phyloP scores from a whole-genome alignment of 345 rosid genomes.

The Pugionium dolabratum region DNA sequence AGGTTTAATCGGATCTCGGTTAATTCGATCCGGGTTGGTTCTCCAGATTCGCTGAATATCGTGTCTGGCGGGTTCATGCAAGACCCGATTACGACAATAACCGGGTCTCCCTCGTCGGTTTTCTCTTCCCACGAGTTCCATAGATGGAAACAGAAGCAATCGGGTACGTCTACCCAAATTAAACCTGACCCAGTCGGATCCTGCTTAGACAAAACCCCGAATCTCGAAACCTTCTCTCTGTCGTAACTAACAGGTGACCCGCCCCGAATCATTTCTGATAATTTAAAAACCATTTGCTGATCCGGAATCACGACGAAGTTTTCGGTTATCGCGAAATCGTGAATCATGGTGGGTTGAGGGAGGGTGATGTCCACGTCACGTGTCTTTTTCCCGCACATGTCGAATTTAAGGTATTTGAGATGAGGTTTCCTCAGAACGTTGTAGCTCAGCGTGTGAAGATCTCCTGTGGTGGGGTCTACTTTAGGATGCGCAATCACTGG shows the following conservation, averaged over 20 bases:
- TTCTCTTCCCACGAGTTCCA: slow-evolving; percentile 84
- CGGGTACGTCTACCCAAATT: slow-evolving; percentile 58
- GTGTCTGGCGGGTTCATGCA: slow-evolving; percentile 80
- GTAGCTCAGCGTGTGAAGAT: slow-evolving; percentile 64
- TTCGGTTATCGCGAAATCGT: slow-evolving; percentile 68
- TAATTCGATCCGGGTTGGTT: slow-evolving; percentile 43
- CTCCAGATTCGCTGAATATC: slow-evolving; percentile 53
- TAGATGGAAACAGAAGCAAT: slow-evolving; percentile 69
- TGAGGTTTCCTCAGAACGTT: slow-evolving; percentile 55
- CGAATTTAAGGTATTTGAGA: slow-evolving; percentile 60
- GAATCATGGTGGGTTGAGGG: slow-evolving; percentile 62
- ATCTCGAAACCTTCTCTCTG: slow-evolving; percentile 49
- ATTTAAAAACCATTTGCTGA: slow-evolving; percentile 73
- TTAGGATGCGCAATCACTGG: slow-evolving; percentile 84
- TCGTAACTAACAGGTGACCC: slow-evolving; percentile 75
- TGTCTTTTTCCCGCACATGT: slow-evolving; percentile 49
- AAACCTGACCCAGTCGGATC: slow-evolving; percentile 48
- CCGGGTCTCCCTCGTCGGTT: slow-evolving; percentile 40
- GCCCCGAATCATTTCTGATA: slow-evolving; percentile 65
- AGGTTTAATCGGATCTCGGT: slow-evolving; percentile 59
- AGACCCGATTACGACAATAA: slow-evolving; percentile 57
- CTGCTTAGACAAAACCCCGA: slow-evolving; percentile 50
- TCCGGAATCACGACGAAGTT: slow-evolving; percentile 63
- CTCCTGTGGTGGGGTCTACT: slow-evolving; percentile 61
- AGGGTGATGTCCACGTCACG: slow-evolving; percentile 53